Percentiles rank a stretch among this genome's conserved stretches.
phyloP scores from a whole-genome alignment of 441 rosid genomes.

The Cnidoscolus chayamansa region DNA sequence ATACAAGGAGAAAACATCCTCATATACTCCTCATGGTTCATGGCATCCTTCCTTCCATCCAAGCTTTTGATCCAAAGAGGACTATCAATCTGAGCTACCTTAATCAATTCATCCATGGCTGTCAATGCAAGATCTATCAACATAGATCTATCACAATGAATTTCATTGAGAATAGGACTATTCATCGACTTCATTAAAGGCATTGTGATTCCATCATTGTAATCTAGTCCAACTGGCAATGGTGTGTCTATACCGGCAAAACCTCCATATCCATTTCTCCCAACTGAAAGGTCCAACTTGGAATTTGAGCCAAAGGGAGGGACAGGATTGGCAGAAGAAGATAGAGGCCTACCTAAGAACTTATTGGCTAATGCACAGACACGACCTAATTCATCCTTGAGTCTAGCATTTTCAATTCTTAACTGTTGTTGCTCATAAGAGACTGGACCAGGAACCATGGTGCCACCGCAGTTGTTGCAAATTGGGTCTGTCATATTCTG shows the following conservation, averaged over 20 bases:
- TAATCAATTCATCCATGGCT: conserved; percentile 73
- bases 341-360: conserved; percentile 61
- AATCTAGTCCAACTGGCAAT: conserved; percentile 41
- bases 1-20: conserved; percentile 48
- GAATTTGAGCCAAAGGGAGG: conserved; percentile 49
- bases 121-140: conserved; percentile 56
- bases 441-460: conserved; percentile 52
- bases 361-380: conserved; percentile 68
- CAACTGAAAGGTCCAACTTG: conserved; percentile 52
- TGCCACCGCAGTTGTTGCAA: conserved; percentile 74
- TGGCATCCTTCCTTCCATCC: conserved; percentile 44
- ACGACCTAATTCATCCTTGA: conserved; percentile 69
- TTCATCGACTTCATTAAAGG: conserved; percentile 23
- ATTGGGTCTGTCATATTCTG: conserved; percentile 62
- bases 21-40: conserved; percentile 65
- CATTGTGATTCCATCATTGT: conserved; percentile 30
- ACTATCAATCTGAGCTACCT: conserved; percentile 53
- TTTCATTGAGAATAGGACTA: conserved; percentile 28
- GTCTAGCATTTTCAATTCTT: conserved; percentile 70
- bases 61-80: conserved; percentile 60
- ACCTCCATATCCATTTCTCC: conserved; percentile 42
- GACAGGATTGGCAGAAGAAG: conserved; percentile 32
- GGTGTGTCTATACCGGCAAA: conserved; percentile 27
- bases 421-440: conserved; percentile 72
- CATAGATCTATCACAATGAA: conserved; percentile 45